Base-by-base conservation (phyloP, 1,284 basidiomycete genomes). In the Heterobasidion irregulare region DNA sequence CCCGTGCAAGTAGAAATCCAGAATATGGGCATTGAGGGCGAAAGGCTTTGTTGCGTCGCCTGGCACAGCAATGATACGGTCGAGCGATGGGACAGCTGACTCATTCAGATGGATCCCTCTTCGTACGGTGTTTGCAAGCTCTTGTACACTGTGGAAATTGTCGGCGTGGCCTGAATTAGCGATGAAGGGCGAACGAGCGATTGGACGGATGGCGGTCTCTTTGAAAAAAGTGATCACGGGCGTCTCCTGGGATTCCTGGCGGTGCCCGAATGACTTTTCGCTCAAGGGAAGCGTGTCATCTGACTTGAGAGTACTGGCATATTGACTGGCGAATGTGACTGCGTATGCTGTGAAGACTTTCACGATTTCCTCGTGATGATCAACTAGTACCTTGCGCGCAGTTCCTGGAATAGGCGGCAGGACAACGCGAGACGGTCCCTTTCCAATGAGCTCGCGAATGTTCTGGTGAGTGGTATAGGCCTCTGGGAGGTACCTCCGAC, bases 1-100 rank as follows among this genome's bases (percentile, higher is more conserved):
- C 0, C 84, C 85, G 58, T 88, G 85, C 0, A 64, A 75, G 64
- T 77, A 86, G 67, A 86, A 88, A 63, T 88, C 86, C 54, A 78
- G 70, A 5, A 86, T 66, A 62, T 85, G 85, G 0, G 83, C 84
- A 57, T 88, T 87, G 46, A 84, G 71, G 19, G 72, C 66, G 58
- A 69, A 63, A 38, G 70, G 63, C 47, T 67, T 65, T 34, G 58
- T 55, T 26, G 55, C 53, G 3, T 60, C 50, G 8, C 61, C 62
- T 0, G 62, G 54, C 2, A 54, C 52, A 1, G 65, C 53, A 43
- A 71, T 66, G 61, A 83, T 69, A 47, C 67, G 61, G 3, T 69
- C 69, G 61, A 86, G 64, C 1, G 81, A 78, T 2, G 85, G 85
- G 16, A 84, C 79, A 0, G 77, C 76, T 61, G 84, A 72, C 58